Base-by-base conservation (phyloP, 371 early-diverging fungal species). In the Mucor saturninus region DNA sequence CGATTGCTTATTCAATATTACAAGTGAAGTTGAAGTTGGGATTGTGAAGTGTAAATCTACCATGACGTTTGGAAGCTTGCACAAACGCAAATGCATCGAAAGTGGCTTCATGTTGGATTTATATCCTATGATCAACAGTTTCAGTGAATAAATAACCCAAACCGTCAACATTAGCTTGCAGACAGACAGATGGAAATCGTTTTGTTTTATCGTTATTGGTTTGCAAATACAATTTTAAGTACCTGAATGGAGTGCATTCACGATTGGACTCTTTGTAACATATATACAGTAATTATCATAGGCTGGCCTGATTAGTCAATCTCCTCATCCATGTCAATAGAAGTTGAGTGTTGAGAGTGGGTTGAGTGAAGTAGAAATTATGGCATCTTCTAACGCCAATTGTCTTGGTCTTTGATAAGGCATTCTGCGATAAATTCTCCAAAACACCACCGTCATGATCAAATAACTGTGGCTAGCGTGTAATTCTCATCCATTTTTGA, bases 41-140 rank as follows among this genome's bases (percentile, higher is more conserved):
- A 39, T 67, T 62, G 7, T 54, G 54, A n/a, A 39, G 45, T n/a
- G 58, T 57, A 54, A 61, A 67, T 3, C 67, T 21, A 11, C 57
- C 67, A 49, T 67, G 62, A 58, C 67, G 15, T 39, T 67, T 67
- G 7, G 62, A 67, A 3, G 67, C 67, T 8, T 62, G 91, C 1
- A 95, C 89, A 68, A 89, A 95, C 0, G 87, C 90, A 56, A 95
- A 75, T 0, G 94, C 94, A 55, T 87, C 79, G 63, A 92, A 87
- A 1, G 91, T 84, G 35, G 80, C 77, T 10, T 60, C 60, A 64
- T 93, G 95, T 15, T 68, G 43, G 5, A 71, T 42, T 46, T 71
- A 40, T 21, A 67, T 14, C 0, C 4, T 49, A n/a, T 13, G 15
- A 28, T 61, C 40, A 50, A 54, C 55, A 57, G 64, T 5, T 57